Evolutionary conservation across 805 yeast species (phyloP).

Genomic region (Starmerella ratchasimensis): DNA sequence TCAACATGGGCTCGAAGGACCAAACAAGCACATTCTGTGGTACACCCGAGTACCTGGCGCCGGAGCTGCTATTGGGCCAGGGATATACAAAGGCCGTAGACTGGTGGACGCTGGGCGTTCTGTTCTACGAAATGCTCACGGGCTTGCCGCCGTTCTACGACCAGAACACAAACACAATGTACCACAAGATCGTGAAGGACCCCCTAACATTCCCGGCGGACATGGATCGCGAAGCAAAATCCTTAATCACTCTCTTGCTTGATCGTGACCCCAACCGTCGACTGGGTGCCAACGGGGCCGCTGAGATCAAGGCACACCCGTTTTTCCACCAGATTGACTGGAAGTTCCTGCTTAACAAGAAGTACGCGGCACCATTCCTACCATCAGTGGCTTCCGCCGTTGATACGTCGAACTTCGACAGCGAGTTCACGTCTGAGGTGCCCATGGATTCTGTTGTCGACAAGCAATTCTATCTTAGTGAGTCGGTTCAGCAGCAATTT

Average conservation of each 20-base stretch:
- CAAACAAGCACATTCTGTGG: constrained; percentile 90
- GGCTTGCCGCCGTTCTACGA: constrained; percentile 96
- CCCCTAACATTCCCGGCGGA: constrained; percentile 80
- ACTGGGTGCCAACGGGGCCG: constrained; percentile 66
- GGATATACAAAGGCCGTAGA: constrained; percentile 94
- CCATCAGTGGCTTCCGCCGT: constrained; percentile 75
- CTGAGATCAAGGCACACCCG: constrained; percentile 67
- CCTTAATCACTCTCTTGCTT: constrained; percentile 56
- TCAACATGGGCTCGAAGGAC: constrained; percentile 83
- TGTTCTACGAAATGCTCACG: constrained; percentile 89
- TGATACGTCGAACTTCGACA: constrained; percentile 89
- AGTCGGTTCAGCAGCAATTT: constrained; percentile 91
- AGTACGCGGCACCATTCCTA: constrained; percentile 88
- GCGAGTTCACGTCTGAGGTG: constrained; percentile 71
- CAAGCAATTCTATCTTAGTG: constrained; percentile 60
- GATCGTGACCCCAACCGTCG: constrained; percentile 76
- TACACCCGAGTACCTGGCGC: constrained; percentile 94
- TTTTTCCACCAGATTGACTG: constrained; percentile 86
- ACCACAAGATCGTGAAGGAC: constrained; percentile 79
- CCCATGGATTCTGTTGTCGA: constrained; percentile 95
- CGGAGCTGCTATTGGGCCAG: constrained; percentile 78
- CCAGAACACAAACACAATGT: constrained; percentile 86
- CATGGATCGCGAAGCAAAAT: constrained; percentile 75
- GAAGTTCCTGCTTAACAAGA: constrained; percentile 67
- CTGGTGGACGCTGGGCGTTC: constrained; percentile 96